Percentiles rank a stretch among this genome's conserved stretches.
Conservation (phyloP, 2,329 filamentous ascomycete genomes). For the Sclerotinia minor region DNA sequence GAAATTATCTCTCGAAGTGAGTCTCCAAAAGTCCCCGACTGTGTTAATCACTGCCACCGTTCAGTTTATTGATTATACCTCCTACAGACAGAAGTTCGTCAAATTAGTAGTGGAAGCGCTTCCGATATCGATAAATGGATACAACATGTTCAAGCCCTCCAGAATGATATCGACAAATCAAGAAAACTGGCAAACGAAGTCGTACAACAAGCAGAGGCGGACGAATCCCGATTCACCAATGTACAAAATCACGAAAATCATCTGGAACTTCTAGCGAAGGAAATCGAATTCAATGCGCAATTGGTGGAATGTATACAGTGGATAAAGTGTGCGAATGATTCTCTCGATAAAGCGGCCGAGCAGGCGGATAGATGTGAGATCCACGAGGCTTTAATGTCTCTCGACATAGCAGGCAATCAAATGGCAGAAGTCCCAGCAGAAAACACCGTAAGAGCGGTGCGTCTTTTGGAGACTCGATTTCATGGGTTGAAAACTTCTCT, state of each 20-base stretch:
- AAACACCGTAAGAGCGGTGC: slow-evolving; percentile 61
- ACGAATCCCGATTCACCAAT: slow-evolving; percentile 47
- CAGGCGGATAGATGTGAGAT: slow-evolving; percentile 56
- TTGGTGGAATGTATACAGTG: slow-evolving; percentile 52
- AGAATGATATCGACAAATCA: slow-evolving; percentile 80
- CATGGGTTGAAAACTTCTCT: slow-evolving; percentile 67
- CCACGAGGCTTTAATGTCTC: slow-evolving; percentile 56
- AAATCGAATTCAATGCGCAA: slow-evolving; percentile 60
- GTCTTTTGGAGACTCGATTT: slow-evolving; percentile 64
- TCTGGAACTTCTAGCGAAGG: slow-evolving; percentile 56
- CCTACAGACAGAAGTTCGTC: slow-evolving; percentile 60
- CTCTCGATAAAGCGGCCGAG: slow-evolving; percentile 62
- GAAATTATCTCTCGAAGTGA: slow-evolving; percentile 49
- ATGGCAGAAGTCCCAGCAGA: slow-evolving; percentile 61
- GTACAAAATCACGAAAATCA: slow-evolving; percentile 52
- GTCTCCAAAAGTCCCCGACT: slow-evolving; percentile 16
- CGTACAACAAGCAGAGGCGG: slow-evolving; percentile 70
- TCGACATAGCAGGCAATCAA: slow-evolving; percentile 61
- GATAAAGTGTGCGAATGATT: slow-evolving; percentile 58
- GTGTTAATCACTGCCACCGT: not conserved
- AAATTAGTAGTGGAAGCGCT: slow-evolving; percentile 73
- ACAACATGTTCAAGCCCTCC: slow-evolving; percentile 76
- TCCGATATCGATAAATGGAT: slow-evolving; percentile 86
- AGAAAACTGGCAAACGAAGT: slow-evolving; percentile 80
- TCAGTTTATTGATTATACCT: slow-evolving; percentile 23